Percentiles rank a stretch among this genome's conserved stretches.
Evolutionary conservation across 345 rosid genomes (phyloP).

Genomic region (Aquilaria sinensis): DNA sequence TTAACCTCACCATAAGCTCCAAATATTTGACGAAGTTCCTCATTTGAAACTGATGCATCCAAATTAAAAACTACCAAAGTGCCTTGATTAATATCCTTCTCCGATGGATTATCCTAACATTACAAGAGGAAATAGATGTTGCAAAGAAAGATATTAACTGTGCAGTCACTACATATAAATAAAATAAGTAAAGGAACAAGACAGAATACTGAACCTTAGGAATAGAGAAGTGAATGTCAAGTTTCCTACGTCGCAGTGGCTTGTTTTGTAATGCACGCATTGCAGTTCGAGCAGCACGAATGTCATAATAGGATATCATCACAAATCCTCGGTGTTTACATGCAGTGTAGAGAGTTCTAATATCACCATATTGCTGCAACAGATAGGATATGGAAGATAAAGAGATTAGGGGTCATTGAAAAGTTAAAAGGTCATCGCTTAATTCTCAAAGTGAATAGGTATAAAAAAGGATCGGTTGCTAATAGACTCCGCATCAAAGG

Average conservation of each 20-base stretch:
- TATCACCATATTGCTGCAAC: slow-evolving; percentile 67
- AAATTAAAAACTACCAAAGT: slow-evolving; percentile 74
- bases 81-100: slow-evolving; percentile 78
- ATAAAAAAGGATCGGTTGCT: too few species aligned
- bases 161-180: not conserved
- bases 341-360: slow-evolving; percentile 67
- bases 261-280: slow-evolving; percentile 67
- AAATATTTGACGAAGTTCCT: slow-evolving; percentile 62
- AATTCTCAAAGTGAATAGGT: not conserved
- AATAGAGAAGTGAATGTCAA: slow-evolving; percentile 81
- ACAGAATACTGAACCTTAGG: slow-evolving; percentile 47
- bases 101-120: slow-evolving; percentile 68
- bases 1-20: slow-evolving; percentile 74
- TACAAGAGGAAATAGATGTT: slow-evolving; percentile 5
- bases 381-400: not conserved
- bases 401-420: slow-evolving; percentile 9
- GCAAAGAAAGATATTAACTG: not conserved
- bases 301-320: slow-evolving; percentile 78
- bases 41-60: slow-evolving; percentile 71
- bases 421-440: not conserved
- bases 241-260: slow-evolving; percentile 63
- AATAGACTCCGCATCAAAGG: too few species aligned
- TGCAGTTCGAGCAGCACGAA: slow-evolving; percentile 74
- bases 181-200: not conserved
- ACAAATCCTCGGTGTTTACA: slow-evolving; percentile 82